Base-by-base conservation (phyloP, 2,329 filamentous ascomycete species). In the Botrytis hyacinthi region DNA sequence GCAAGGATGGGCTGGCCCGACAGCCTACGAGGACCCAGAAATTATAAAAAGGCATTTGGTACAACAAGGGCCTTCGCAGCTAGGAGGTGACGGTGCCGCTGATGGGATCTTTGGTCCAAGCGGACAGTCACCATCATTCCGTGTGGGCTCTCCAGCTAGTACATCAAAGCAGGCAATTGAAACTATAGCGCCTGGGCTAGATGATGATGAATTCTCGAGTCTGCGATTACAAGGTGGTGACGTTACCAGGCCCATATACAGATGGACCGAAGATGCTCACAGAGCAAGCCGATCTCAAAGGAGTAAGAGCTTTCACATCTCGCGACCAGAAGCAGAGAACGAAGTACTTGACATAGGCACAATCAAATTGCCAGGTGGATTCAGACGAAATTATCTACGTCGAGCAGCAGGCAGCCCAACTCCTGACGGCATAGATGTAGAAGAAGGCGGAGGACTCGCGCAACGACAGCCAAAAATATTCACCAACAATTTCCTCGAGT, bases 401-500 rank as follows among this genome's bases (percentile, higher is more conserved):
- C 88, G 95, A 77, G 87, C 89, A 29, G 93, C 87, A n/a, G 89
- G 86, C 51, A 93, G 90, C 79, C 89, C 91, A 12, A 86, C 85
- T 77, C 78, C 82, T 70, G 81, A 79, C n/a, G 80, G 80, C 26
- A 78, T 80, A 57, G 81, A 81, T 66, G 75, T 75, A 12, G 78
- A 82, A 73, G 81, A 81, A 37, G 80, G 82, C 75, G 82, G 80
- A 70, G 82, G 78, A 70, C 77, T 77, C 75, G 79, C 76, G 80
- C 82, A 67, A 37, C 66, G 72, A 44, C 62, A 86, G 72, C 88
- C 88, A 54, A 89, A 89, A 75, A 86, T 97, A 46, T 90, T 97
- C 74, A 98, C 96, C 0, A 94, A 88, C 77, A 99, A 93, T 83
- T 99, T 99, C 81, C 88, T 99, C 74, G 97, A 99, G 82, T 99